Evolutionary conservation across 2,329 filamentous ascomycete genomes (phyloP), one percentile per base, ranked within the genome.

Genomic region (Penicillium sp.): DNA sequence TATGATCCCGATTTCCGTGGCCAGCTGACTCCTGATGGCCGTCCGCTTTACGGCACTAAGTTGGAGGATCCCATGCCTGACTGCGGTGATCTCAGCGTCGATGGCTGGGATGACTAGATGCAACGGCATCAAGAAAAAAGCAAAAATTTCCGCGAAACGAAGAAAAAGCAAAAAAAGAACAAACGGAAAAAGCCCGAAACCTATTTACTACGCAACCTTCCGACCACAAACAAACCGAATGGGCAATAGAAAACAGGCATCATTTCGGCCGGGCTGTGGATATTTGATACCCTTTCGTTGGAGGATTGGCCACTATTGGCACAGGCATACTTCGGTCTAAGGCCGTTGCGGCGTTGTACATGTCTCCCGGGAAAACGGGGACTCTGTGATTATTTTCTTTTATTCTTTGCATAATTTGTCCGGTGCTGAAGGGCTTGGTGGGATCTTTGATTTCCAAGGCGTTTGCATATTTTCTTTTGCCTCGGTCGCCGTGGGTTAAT

Each of bases 1-100:
- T 74, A 68, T 51, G 67, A 73, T 46, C 68, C 69, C 0, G 69
- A 72, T 8, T 74, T 69, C 61, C 65, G 67, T 24, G 71, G 71
- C 3, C 66, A 68, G 29, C 59, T 74, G 8, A 71, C 70, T 6
- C 58, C 67, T 1, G 67, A 73, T 18, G 71, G 71, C 10, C 68
- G 65, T 26, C 71, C 71, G 0, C 66, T 73, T 41, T 64, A 62
- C 10, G 64, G 63, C 1, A 64, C 63, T 2, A 67, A 65, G 43
- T 48, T 68, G 9, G 66, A 69, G 31, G 66, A 69, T 20, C 49
- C 59, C 7, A 62, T 67, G 7, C 52, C 60, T 1, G 61, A 67
- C 28, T 57, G 58, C 28, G 61, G 62, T n/a, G 66, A 69, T 23
- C 46, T 64, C 31, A 63, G 63, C 34, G 61, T 61, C 7, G 64